A percentile compares a stretch with the other conserved stretches of the same genome.
Evolutionary conservation across 352 stramenopile species (phyloP).

Genomic region (Globisporangium orthogonon): DNA sequence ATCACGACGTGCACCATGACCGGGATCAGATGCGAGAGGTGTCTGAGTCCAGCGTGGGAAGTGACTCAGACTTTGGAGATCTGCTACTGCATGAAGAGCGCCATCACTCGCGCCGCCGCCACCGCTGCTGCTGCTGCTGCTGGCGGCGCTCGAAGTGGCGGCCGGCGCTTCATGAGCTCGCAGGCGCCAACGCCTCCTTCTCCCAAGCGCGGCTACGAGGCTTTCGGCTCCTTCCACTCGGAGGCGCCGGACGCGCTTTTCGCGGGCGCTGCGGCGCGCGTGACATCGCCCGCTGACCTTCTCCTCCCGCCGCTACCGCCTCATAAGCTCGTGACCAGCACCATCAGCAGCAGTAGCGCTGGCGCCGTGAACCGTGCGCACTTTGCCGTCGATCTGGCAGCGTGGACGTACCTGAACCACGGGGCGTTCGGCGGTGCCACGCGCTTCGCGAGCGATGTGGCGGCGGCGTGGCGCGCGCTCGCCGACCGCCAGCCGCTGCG

Average conservation of each 20-base stretch:
- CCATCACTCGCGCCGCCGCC: neutral
- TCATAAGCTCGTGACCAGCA: neutral
- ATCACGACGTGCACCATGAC: constrained; percentile 35
- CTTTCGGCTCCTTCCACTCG: constrained; percentile 78
- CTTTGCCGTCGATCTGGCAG: constrained; percentile 47
- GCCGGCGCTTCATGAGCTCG: constrained; percentile 1
- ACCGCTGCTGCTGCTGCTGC: neutral
- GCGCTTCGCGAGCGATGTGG: constrained; percentile 53
- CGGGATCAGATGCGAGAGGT: too few relatives aligned
- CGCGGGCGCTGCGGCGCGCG: constrained; percentile 9
- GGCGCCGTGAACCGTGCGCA: constrained; percentile 20
- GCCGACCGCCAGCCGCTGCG: constrained; percentile 87
- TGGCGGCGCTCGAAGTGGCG: neutral
- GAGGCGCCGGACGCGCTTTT: constrained; percentile 55
- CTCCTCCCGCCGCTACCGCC: constrained; percentile 18
- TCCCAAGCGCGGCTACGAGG: constrained; percentile 37
- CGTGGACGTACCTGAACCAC: constrained; percentile 94
- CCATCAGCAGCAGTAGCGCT: neutral
- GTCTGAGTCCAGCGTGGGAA: too few relatives aligned
- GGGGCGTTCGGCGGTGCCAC: constrained; percentile 88
- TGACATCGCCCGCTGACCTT: constrained; percentile 9
- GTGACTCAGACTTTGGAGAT: too few relatives aligned
- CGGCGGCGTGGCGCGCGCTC: constrained; percentile 65
- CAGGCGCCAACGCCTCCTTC: neutral
- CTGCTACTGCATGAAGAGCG: neutral